Evolutionary conservation across 1,284 basidiomycete genomes (phyloP), one percentile per base, ranked within the genome.

Genomic region (Apiotrichum gracile): DNA sequence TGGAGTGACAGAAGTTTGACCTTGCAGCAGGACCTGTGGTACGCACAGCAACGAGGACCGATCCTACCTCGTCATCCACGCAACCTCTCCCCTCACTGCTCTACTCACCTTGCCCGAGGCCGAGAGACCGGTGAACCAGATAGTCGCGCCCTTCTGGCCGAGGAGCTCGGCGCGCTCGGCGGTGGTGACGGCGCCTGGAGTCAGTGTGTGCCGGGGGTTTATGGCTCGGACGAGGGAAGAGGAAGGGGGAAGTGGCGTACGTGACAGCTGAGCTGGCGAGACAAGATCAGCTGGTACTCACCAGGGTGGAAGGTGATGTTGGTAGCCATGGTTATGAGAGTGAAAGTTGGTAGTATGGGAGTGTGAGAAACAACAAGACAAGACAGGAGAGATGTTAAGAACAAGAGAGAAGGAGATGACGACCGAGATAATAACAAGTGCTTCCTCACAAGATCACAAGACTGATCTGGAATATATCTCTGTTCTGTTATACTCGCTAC

Each of bases 51-150:
- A 21, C 39, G 7, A 12, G 34, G 17, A 19, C 14, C 24, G 34
- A 8, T 35, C n/a, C 34, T n/a, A n/a, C n/a, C n/a, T n/a, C 34
- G 5, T 14, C 14, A 39, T 10, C 38, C 13, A n/a, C n/a, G 8
- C 19, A 21, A 10, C 38, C 38, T 21, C 24, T 26, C 24, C 17
- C 19, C 24, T 4, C 25, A 12, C 10, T 13, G 37, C 3, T 22
- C 21, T 2, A 58, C 78, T 51, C 40, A 88, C 45, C 82, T 93
- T 93, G 52, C 91, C 91, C 67, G 85, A 86, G 25, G 88, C 91
- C 65, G 86, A 90, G 29, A 94, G 82, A 24, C 92, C 92, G n/a
- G 93, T 97, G 56, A 97, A 78, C 92, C 92, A 97, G 67, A 97
- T 82, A 0, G 92, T 97, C 7, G 86, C 82, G 24, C 92, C 92